Evolutionary conservation across 75 land plant genomes (phyloP).

Genomic region (Picea sitchensis): DNA sequence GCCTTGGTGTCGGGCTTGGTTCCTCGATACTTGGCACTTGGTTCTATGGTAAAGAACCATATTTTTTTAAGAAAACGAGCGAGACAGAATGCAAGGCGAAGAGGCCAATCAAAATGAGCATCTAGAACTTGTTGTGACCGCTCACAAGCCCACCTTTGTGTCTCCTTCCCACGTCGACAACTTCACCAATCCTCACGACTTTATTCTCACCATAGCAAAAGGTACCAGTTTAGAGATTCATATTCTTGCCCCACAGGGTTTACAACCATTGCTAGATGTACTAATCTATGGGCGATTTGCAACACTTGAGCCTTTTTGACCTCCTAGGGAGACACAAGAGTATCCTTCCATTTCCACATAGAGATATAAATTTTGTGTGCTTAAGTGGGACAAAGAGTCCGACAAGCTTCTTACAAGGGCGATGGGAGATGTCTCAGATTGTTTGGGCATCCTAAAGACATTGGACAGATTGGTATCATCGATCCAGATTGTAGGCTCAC

Average conservation of each 20-base stretch:
- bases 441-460: slow-evolving; percentile 97
- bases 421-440: slow-evolving; percentile 81
- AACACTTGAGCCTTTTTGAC: slow-evolving; percentile 95
- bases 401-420: slow-evolving; percentile 84
- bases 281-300: slow-evolving; percentile 99
- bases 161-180: no score
- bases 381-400: slow-evolving; percentile 92
- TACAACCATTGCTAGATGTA: slow-evolving; percentile 98
- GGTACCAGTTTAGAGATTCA: slow-evolving; percentile 99
- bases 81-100: no score
- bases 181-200: no score
- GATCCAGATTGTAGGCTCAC: no score
- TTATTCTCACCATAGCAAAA: slow-evolving; percentile 27
- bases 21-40: no score
- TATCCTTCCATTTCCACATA: slow-evolving; percentile 94
- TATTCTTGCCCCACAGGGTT: slow-evolving; percentile 82
- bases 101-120: no score
- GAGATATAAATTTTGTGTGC: slow-evolving; percentile 97
- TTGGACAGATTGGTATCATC: slow-evolving; percentile 74
- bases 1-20: no score
- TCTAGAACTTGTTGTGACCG: no score
- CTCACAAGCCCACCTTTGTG: no score
- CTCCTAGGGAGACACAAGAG: slow-evolving; percentile 96
- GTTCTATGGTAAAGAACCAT: no score
- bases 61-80: no score